phyloP scores from a whole-genome alignment of 2,329 filamentous ascomycete species.

The Colletotrichum noveboracense region DNA sequence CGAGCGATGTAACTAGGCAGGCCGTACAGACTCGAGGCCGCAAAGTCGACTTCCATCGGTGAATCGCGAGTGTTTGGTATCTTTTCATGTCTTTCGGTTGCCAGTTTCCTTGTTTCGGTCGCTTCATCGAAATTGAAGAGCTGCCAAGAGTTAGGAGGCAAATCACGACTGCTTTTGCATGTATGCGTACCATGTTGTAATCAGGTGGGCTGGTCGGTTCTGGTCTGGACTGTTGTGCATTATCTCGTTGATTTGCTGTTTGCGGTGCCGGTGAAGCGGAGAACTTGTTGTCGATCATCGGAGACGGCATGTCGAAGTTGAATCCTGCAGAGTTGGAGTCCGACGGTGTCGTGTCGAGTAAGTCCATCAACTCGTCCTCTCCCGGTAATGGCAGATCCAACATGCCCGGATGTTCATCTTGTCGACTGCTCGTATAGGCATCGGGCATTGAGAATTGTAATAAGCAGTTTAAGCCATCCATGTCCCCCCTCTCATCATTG shows the following conservation, averaged over 20 bases:
- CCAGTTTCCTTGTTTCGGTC: not conserved
- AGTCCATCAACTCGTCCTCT: constrained; percentile 7
- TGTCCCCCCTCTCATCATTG: not conserved
- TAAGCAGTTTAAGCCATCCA: not conserved
- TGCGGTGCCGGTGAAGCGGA: not conserved
- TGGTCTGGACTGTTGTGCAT: not conserved
- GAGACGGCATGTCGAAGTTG: not conserved
- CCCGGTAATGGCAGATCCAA: constrained; percentile 5
- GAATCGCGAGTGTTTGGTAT: not conserved
- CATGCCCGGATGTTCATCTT: not conserved
- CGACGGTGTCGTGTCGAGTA: constrained; percentile 2
- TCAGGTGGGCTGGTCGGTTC: constrained; percentile 3
- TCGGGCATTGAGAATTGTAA: not conserved
- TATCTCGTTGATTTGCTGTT: no score
- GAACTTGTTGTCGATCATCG: not conserved
- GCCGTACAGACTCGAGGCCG: constrained; percentile 4
- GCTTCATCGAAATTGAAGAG: not conserved
- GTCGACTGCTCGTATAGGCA: not conserved
- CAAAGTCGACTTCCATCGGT: not conserved
- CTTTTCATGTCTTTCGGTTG: not conserved
- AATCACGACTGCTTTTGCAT: not conserved
- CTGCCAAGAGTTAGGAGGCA: not conserved
- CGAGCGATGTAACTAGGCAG: not conserved
- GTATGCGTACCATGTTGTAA: not conserved
- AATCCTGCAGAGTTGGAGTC: not conserved